A percentile compares a stretch with the other conserved stretches of the same genome.
Evolutionary conservation across 768 basidiomycete genomes (phyloP).

Genomic region (Agaricus sinodeliciosus): DNA sequence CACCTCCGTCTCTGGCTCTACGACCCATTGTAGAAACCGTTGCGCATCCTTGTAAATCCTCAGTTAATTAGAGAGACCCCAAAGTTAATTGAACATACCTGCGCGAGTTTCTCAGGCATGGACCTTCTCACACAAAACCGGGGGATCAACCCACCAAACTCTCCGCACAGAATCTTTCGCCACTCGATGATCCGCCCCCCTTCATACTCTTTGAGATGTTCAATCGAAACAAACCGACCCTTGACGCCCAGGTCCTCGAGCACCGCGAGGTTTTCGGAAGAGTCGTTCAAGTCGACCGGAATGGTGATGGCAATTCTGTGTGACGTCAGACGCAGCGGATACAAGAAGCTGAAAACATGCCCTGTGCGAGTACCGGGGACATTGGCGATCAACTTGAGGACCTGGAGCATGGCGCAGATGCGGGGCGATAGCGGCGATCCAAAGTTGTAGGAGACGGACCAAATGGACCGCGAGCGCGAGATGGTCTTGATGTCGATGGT

Average conservation of each 20-base stretch:
- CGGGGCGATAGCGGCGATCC: constrained; percentile 53
- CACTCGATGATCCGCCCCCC: constrained; percentile 46
- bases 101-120: constrained; percentile 42
- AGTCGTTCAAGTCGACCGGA: constrained; percentile 43
- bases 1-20: not conserved
- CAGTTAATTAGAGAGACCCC: not conserved
- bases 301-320: constrained; percentile 38
- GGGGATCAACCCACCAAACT: constrained; percentile 50
- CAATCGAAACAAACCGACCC: constrained; percentile 50
- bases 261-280: constrained; percentile 38
- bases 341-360: constrained; percentile 26
- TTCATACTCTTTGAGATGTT: constrained; percentile 45
- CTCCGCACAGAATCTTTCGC: constrained; percentile 54
- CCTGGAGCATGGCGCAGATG: constrained; percentile 42
- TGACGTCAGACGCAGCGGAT: not conserved
- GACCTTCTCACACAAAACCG: constrained; percentile 39
- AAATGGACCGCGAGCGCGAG: constrained; percentile 47
- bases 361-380: constrained; percentile 29
- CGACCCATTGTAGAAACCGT: constrained; percentile 6
- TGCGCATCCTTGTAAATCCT: constrained; percentile 6
- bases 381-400: constrained; percentile 1
- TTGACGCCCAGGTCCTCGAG: constrained; percentile 48
- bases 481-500: constrained; percentile 45
- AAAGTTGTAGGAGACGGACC: constrained; percentile 52
- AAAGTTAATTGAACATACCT: constrained; percentile 26